phyloP scores from a whole-genome alignment of 2,329 filamentous ascomycete species.

The Phaeoacremonium minimum region DNA sequence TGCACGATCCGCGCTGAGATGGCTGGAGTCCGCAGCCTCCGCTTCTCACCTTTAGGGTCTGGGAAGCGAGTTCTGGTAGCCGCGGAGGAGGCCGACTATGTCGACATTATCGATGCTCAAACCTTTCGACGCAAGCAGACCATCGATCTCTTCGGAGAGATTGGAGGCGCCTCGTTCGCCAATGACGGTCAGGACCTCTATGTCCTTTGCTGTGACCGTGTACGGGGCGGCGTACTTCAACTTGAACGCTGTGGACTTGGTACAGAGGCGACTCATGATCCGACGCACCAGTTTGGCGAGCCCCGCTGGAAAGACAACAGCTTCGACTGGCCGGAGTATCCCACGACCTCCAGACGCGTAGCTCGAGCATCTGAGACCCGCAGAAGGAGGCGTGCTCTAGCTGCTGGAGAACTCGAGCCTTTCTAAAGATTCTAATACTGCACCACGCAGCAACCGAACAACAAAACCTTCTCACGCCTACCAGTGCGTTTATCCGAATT shows the following conservation, averaged over 20 bases:
- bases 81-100: constrained; percentile 70
- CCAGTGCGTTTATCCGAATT: too few relatives aligned
- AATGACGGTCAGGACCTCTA: constrained; percentile 65
- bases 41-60: constrained; percentile 68
- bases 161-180: constrained; percentile 64
- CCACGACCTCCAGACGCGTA: constrained; percentile 6
- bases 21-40: constrained; percentile 64
- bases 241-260: constrained; percentile 46
- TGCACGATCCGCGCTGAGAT: constrained; percentile 59
- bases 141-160: constrained; percentile 71
- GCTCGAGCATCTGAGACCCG: constrained; percentile 8
- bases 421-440: too few relatives aligned
- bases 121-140: constrained; percentile 63
- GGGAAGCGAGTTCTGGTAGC: constrained; percentile 64
- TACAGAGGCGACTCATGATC: constrained; percentile 24
- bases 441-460: too few relatives aligned
- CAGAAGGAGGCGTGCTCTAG: constrained; percentile 12
- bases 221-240: constrained; percentile 63
- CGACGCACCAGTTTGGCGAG: constrained; percentile 8
- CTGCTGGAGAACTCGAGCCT: constrained; percentile 13
- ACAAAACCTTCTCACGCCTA: too few relatives aligned
- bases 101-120: constrained; percentile 67
- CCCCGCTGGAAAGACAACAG: constrained; percentile 3
- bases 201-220: constrained; percentile 61
- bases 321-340: constrained; percentile 20